Evolutionary conservation across 2,329 filamentous ascomycete genomes (phyloP).

Genomic region (Waltergamsia citrina): DNA sequence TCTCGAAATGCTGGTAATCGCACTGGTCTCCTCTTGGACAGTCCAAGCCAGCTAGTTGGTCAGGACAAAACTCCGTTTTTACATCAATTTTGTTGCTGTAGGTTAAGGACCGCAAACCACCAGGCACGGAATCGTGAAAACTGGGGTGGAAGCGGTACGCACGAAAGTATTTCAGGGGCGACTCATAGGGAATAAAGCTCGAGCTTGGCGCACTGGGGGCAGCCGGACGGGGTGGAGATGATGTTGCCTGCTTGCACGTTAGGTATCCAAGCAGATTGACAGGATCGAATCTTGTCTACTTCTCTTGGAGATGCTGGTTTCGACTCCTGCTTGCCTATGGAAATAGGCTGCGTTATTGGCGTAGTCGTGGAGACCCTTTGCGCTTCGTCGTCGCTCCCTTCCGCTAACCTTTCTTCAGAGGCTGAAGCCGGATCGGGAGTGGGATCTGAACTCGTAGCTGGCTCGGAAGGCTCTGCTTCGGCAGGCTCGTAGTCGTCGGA

Average conservation of each 20-base stretch:
- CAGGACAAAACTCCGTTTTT: constrained; percentile 64
- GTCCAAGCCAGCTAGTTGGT: constrained; percentile 57
- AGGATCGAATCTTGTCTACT: constrained; percentile 24
- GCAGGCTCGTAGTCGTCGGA: constrained; percentile 1
- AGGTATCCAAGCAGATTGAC: constrained; percentile 4
- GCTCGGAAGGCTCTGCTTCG: background rate
- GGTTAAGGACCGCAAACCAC: constrained; percentile 80
- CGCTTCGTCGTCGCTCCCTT: constrained; percentile 16
- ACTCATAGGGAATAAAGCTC: constrained; percentile 58
- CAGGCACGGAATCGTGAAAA: constrained; percentile 58
- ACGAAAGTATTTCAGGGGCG: constrained; percentile 73
- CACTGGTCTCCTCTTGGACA: constrained; percentile 68
- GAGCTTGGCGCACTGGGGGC: background rate
- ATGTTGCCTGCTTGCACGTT: constrained; percentile 11
- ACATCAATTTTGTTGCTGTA: constrained; percentile 88
- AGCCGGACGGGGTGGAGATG: background rate
- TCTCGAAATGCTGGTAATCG: constrained; percentile 65
- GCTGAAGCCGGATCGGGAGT: background rate
- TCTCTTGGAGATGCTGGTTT: constrained; percentile 23
- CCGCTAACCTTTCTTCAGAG: constrained; percentile 10
- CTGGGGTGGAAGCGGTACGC: constrained; percentile 84
- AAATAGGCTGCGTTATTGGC: constrained; percentile 18
- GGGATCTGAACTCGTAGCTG: constrained; percentile 2
- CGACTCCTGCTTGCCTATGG: constrained; percentile 14
- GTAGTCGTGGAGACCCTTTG: constrained; percentile 12